phyloP scores from a whole-genome alignment of 2,329 filamentous ascomycete species.

The Colletotrichum zoysiae region DNA sequence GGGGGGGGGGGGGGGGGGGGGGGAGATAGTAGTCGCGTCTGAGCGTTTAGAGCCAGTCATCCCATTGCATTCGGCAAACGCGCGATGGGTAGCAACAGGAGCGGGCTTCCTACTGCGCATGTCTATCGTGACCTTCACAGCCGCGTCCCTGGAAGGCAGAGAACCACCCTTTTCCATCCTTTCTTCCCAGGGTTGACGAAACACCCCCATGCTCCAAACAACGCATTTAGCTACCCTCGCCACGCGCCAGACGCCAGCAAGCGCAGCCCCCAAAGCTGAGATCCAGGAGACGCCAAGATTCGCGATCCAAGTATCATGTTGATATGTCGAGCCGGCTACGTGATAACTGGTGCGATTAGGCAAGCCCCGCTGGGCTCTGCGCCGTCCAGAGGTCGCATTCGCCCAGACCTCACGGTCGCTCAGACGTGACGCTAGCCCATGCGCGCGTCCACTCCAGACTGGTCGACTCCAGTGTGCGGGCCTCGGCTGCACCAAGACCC shows the following conservation, averaged over 20 bases:
- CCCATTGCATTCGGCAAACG: background rate
- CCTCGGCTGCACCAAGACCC: background rate
- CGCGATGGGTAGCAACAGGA: too few relatives aligned
- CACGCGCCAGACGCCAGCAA: background rate
- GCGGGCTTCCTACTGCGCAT: too few relatives aligned
- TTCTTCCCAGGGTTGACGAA: too few relatives aligned
- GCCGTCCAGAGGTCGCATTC: background rate
- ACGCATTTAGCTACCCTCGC: background rate
- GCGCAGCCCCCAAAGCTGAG: background rate
- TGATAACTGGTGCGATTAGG: background rate
- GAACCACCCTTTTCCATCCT: too few relatives aligned
- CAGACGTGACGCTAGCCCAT: too few relatives aligned
- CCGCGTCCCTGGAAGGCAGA: too few relatives aligned
- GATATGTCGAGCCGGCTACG: background rate
- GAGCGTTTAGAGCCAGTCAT: background rate
- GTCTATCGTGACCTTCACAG: too few relatives aligned
- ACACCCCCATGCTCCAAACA: background rate
- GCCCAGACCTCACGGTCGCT: background rate
- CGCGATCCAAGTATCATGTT: background rate
- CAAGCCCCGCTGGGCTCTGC: background rate
- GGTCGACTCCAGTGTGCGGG: background rate
- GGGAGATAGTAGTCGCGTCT: background rate
- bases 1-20: too few relatives aligned
- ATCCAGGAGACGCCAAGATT: background rate
- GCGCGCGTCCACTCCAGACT: background rate